These are phyloP conservation scores for Xylaria longipes DNA, from an alignment of 495 filamentous ascomycete genomes.

Conservation along the genomic window DNA sequence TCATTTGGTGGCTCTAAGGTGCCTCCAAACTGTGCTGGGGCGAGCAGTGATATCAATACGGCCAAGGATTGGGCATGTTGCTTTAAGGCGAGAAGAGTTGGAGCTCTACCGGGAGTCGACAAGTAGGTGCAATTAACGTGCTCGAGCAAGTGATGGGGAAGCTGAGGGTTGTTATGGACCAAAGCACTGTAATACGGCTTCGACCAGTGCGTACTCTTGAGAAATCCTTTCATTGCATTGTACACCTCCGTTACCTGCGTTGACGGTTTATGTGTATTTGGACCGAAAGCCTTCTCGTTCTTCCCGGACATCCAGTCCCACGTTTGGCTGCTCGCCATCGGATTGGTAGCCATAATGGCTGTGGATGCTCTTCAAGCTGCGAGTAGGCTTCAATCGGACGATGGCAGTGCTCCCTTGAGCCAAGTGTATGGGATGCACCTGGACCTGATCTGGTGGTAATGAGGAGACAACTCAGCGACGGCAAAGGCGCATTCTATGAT, in stretches of 20 bases:
- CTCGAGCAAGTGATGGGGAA: slow-evolving; percentile 39
- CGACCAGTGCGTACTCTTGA: slow-evolving; percentile 36
- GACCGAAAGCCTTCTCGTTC: not conserved
- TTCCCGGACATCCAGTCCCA: not conserved
- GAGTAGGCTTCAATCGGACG: not conserved
- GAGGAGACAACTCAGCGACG: slow-evolving; percentile 10
- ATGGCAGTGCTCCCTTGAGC: not conserved
- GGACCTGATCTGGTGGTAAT: not conserved
- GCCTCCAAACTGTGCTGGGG: slow-evolving; percentile 36
- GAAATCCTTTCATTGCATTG: slow-evolving; percentile 35
- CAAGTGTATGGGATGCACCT: not conserved
- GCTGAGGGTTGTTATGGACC: slow-evolving; percentile 36
- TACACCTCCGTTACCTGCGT: slow-evolving; percentile 31
- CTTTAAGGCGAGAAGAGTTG: slow-evolving; percentile 59
- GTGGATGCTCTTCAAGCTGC: not conserved
- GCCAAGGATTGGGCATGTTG: slow-evolving; percentile 61
- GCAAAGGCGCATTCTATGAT: slow-evolving; percentile 22
- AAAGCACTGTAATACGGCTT: slow-evolving; percentile 41
- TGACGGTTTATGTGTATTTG: not conserved
- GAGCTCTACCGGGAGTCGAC: slow-evolving; percentile 51
- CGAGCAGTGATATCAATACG: slow-evolving; percentile 54
- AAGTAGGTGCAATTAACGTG: slow-evolving; percentile 60
- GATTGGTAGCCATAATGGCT: slow-evolving; percentile 4
- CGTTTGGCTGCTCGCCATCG: not conserved
- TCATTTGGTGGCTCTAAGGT: slow-evolving; percentile 13